Evolutionary conservation across 2,329 filamentous ascomycete species (phyloP).

Genomic region (Emmonsiellopsis sp.): DNA sequence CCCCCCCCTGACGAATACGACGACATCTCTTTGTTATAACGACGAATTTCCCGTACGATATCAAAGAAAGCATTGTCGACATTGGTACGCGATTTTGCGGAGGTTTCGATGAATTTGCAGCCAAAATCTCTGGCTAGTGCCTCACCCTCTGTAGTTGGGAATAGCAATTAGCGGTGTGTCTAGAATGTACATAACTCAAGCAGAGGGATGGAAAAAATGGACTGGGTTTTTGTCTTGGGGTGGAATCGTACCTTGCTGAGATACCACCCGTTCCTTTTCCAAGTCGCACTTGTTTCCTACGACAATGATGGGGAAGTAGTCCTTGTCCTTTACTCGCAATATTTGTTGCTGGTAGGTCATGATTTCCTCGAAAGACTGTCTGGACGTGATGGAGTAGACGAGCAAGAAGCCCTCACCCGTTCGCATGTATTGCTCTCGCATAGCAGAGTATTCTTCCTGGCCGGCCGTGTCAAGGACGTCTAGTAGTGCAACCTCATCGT

Average conservation of each 20-base stretch:
- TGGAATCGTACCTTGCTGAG: constrained; percentile 67
- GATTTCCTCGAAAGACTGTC: constrained; percentile 97
- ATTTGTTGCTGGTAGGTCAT: constrained; percentile 99
- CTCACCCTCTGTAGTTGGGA: constrained; percentile 65
- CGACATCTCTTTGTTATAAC: constrained; percentile 97
- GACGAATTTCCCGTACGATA: constrained; percentile 92
- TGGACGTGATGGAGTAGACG: constrained; percentile 95
- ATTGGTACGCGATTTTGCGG: constrained; percentile 94
- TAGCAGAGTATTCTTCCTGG: constrained; percentile 98
- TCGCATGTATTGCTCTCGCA: constrained; percentile 99
- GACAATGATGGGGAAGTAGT: constrained; percentile 98
- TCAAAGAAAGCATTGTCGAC: constrained; percentile 99
- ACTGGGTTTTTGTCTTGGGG: constrained; percentile 2
- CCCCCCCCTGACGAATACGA: constrained; percentile 65
- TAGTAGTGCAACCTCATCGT: constrained; percentile 93
- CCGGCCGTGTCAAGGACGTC: constrained; percentile 97
- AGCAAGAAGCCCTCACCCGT: constrained; percentile 96
- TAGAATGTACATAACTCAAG: background rate
- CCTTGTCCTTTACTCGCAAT: constrained; percentile 96
- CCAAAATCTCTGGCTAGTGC: constrained; percentile 75
- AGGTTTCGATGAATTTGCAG: constrained; percentile 99
- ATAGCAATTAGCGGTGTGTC: constrained; percentile 4
- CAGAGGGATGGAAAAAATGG: background rate
- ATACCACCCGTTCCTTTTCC: constrained; percentile 82
- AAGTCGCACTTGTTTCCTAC: constrained; percentile 99